Evolutionary conservation across 345 rosid species (phyloP).

Genomic region (Acer yangbiense): DNA sequence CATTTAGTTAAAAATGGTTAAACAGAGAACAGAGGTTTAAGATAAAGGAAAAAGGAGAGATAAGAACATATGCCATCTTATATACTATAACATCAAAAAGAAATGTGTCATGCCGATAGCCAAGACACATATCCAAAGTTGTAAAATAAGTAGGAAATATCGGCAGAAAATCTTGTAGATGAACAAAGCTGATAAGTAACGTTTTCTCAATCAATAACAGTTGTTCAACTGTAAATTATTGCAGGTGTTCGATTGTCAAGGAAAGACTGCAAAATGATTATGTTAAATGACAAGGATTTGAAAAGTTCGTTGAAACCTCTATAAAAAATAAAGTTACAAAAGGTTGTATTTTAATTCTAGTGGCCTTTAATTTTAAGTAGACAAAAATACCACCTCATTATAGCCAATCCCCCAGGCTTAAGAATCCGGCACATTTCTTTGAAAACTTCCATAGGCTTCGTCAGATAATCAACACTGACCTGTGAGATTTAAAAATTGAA

Average conservation of each 20-base stretch:
- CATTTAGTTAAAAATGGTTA: slow-evolving; percentile 3
- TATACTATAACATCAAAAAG: not conserved
- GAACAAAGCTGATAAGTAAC: not conserved
- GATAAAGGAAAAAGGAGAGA: not conserved
- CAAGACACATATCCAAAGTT: not conserved
- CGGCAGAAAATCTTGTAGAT: not conserved
- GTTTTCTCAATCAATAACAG: not conserved
- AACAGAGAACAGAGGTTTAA: not conserved
- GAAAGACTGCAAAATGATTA: not conserved
- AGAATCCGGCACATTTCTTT: slow-evolving; percentile 79
- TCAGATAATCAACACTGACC: slow-evolving; percentile 93
- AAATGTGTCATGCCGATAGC: not conserved
- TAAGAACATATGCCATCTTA: not conserved
- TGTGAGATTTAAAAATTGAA: slow-evolving; percentile 22
- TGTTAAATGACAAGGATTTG: not conserved
- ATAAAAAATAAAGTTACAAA: not conserved
- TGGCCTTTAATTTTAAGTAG: not conserved
- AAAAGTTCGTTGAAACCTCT: not conserved
- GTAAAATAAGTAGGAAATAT: not conserved
- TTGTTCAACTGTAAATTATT: no score
- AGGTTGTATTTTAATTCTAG: not conserved
- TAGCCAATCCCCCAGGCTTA: slow-evolving; percentile 82
- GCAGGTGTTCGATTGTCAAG: not conserved
- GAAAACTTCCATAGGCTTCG: slow-evolving; percentile 79
- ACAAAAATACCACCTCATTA: slow-evolving; percentile 58